phyloP scores from a whole-genome alignment of 331 rosid species.

The Spiraea crenata region DNA sequence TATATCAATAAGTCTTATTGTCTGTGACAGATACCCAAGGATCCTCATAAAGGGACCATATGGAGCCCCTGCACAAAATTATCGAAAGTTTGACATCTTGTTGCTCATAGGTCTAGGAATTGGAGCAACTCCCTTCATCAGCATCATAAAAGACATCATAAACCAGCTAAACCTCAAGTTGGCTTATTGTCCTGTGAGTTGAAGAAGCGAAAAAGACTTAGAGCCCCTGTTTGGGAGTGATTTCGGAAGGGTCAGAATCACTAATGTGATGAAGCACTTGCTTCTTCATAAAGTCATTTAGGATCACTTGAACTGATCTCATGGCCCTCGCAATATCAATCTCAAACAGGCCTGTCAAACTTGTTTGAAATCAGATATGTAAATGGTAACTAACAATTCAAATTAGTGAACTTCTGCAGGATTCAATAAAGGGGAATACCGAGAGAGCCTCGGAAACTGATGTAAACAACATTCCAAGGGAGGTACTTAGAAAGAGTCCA shows the following conservation, averaged over 20 bases:
- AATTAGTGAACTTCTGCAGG: slow-evolving; percentile 22
- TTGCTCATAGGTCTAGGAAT: slow-evolving; percentile 84
- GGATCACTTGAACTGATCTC: too few species aligned
- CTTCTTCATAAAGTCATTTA: too few species aligned
- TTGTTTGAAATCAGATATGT: neutral
- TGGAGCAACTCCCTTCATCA: slow-evolving; percentile 96
- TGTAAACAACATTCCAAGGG: neutral
- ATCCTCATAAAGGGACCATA: slow-evolving; percentile 83
- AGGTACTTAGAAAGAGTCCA: slow-evolving; percentile 40
- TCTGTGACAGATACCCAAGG: slow-evolving; percentile 52
- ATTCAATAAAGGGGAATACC: neutral
- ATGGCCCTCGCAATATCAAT: too few species aligned
- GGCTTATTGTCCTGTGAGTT: slow-evolving; percentile 37
- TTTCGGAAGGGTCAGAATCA: too few species aligned
- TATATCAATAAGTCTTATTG: neutral
- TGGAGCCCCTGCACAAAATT: slow-evolving; percentile 92
- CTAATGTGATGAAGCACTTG: too few species aligned
- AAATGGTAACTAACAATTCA: slow-evolving; percentile 14
- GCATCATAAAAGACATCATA: slow-evolving; percentile 74
- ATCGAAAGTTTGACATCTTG: slow-evolving; percentile 68
- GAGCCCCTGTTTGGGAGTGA: too few species aligned
- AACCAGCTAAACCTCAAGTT: slow-evolving; percentile 40
- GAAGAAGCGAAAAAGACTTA: neutral
- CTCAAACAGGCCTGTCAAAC: neutral
- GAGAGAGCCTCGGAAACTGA: neutral